phyloP scores from a whole-genome alignment of 2,329 filamentous ascomycete species.

The Anthostomella pinea region DNA sequence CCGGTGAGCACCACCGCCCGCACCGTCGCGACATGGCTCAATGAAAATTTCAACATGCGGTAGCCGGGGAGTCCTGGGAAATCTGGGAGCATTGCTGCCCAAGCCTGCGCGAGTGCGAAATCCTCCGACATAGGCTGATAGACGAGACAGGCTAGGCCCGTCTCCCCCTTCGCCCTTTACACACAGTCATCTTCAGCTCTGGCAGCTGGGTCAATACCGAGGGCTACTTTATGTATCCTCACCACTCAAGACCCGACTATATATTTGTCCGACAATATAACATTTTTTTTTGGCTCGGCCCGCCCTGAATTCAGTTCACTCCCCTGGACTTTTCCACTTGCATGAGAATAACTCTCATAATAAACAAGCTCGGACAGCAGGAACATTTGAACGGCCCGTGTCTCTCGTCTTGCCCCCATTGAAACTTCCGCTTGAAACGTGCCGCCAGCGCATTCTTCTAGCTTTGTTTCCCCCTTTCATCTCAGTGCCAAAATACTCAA shows the following conservation, averaged over 20 bases:
- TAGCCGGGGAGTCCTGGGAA: conserved; percentile 34
- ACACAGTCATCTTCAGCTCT: conserved; percentile 10
- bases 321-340: conserved; percentile 23
- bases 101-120: conserved; percentile 35
- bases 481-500: conserved; percentile 16
- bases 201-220: conserved; percentile 8
- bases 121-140: conserved; percentile 35
- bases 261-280: conserved; percentile 23
- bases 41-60: conserved; percentile 20
- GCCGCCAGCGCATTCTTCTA: conserved; percentile 24
- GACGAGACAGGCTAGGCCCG: conserved; percentile 23
- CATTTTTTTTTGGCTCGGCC: conserved; percentile 25
- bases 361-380: conserved; percentile 26
- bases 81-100: conserved; percentile 38
- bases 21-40: conserved; percentile 25
- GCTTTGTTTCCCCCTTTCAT: conserved; percentile 12
- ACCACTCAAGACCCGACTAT: conserved; percentile 19
- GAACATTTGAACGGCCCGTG: conserved; percentile 22
- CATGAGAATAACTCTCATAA: conserved; percentile 25
- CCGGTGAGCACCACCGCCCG: conserved; percentile 26
- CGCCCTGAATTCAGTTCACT: conserved; percentile 18
- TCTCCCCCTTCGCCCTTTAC: conserved; percentile 22
- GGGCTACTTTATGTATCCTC: conserved; percentile 17
- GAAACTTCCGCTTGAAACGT: conserved; percentile 22
- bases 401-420: conserved; percentile 18